phyloP scores from a whole-genome alignment of 371 early-diverging fungal species.

The Lichtheimia ornata region DNA sequence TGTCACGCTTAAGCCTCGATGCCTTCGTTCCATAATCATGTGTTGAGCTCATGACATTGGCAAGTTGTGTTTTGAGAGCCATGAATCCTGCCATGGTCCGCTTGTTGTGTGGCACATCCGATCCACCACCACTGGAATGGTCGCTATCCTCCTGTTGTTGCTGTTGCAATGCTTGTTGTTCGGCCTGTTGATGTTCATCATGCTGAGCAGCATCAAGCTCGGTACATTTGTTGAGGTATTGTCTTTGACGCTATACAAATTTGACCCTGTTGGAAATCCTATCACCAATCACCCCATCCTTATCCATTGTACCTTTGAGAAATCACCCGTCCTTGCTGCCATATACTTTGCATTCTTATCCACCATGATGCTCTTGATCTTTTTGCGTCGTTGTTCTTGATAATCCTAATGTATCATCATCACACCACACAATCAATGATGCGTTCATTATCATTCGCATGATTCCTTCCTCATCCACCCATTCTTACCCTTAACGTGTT shows the following conservation, averaged over 20 bases:
- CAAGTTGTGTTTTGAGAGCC: constrained; percentile 41
- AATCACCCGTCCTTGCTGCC: constrained; percentile 12
- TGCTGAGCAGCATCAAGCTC: constrained; percentile 6
- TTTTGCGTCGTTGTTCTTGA: constrained; percentile 18
- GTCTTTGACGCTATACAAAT: constrained; percentile 7
- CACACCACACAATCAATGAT: no score
- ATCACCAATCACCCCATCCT: no score
- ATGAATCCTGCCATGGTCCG: constrained; percentile 45
- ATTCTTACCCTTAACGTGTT: constrained; percentile 12
- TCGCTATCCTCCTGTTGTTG: no score
- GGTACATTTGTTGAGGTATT: constrained; percentile 11
- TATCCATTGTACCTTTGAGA: no score
- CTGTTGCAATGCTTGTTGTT: no score
- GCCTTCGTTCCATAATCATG: constrained; percentile 22
- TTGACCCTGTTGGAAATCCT: no score
- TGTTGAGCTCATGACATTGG: constrained; percentile 29
- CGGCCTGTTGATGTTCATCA: no score
- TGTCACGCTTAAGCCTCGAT: constrained; percentile 56
- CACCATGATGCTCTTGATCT: constrained; percentile 8
- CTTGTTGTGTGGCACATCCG: constrained; percentile 9
- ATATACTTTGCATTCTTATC: constrained; percentile 10
- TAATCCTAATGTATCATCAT: constrained; percentile 3
- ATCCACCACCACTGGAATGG: no score
- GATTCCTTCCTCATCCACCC: no score
- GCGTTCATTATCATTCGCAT: no score